Conservation (phyloP, 345 rosid species). For the Leavenworthia alabamica region DNA sequence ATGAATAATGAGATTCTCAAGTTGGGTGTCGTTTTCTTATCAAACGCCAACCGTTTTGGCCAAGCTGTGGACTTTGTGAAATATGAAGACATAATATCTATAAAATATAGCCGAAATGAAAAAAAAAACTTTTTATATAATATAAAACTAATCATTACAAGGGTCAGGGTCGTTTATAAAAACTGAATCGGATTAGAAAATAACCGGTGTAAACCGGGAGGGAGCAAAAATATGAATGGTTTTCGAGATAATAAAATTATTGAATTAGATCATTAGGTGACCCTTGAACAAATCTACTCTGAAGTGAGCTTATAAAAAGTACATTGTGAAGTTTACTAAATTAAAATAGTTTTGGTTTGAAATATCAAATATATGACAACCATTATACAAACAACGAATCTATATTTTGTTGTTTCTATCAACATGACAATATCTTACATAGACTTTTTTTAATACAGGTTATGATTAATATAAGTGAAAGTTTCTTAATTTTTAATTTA, state of each 20-base stretch:
- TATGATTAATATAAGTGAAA: not conserved
- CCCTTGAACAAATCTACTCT: not conserved
- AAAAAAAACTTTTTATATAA: not conserved
- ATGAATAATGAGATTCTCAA: constrained; percentile 11
- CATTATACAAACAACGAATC: not conserved
- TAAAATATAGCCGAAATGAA: not conserved
- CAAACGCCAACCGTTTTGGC: constrained; percentile 20
- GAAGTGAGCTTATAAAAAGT: not conserved
- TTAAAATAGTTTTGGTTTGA: not conserved
- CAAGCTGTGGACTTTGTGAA: not conserved
- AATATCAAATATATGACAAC: not conserved
- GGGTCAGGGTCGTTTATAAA: too few relatives aligned
- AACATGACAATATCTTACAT: not conserved
- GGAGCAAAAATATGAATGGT: not conserved
- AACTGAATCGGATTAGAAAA: too few relatives aligned
- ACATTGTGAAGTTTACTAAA: not conserved
- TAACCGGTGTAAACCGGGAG: not conserved
- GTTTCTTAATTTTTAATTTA: not conserved
- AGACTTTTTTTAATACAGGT: not conserved
- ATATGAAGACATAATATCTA: not conserved
- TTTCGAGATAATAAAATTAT: not conserved
- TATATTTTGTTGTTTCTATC: not conserved
- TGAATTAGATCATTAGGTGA: not conserved
- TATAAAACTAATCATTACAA: too few relatives aligned
- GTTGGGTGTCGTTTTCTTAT: constrained; percentile 16